Evolutionary conservation across 2,329 filamentous ascomycete genomes (phyloP).

Genomic region (Akanthomyces dipterigenus): DNA sequence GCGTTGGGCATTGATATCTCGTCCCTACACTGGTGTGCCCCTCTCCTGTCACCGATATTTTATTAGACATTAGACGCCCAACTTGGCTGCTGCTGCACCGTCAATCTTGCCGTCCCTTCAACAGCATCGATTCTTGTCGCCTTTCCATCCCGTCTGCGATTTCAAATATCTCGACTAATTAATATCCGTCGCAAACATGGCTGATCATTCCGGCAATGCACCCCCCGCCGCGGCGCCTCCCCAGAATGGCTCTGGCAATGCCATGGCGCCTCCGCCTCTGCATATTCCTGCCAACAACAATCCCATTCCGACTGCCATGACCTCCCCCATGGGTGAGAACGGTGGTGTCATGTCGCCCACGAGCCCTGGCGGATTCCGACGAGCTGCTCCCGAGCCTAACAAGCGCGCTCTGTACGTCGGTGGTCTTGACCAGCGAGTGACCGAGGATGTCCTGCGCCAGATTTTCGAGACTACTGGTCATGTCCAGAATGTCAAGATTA

Average conservation of each 20-base stretch:
- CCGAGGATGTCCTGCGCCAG: conserved; percentile 91
- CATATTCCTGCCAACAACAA: conserved; percentile 97
- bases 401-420: conserved; percentile 96
- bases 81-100: not conserved
- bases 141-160: not conserved
- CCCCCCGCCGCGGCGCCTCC: conserved; percentile 55
- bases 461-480: conserved; percentile 99
- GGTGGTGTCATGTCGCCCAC: conserved; percentile 75
- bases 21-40: conserved; percentile 12
- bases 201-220: conserved; percentile 63
- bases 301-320: conserved; percentile 86
- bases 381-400: conserved; percentile 94
- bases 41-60: conserved; percentile 12
- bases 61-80: conserved; percentile 11
- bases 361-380: conserved; percentile 74
- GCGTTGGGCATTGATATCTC: conserved; percentile 9
- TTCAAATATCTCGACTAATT: conserved; percentile 3
- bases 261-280: conserved; percentile 66
- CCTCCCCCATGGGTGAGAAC: conserved; percentile 67
- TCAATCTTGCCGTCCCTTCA: not conserved
- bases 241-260: conserved; percentile 49
- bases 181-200: conserved; percentile 15
- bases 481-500: conserved; percentile 98
- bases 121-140: not conserved
- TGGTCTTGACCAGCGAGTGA: conserved; percentile 88